These are phyloP conservation scores for Sarocladium oryzae DNA, from an alignment of 2,329 filamentous ascomycete genomes.

Conservation along the genomic window DNA sequence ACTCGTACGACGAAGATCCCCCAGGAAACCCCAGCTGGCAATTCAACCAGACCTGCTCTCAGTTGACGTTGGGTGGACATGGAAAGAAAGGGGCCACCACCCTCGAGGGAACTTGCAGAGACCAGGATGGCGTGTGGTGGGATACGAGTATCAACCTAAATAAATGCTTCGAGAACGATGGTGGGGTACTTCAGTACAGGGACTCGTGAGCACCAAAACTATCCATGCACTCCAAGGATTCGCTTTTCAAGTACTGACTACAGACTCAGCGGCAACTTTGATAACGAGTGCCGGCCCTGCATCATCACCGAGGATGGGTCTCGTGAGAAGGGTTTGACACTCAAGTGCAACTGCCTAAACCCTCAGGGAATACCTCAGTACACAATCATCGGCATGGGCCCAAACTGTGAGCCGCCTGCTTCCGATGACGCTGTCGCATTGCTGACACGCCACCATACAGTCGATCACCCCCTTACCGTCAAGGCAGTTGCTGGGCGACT, in stretches of 20 bases:
- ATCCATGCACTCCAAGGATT: neutral
- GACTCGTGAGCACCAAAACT: slow-evolving; percentile 13
- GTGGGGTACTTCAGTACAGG: slow-evolving; percentile 14
- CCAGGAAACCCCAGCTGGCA: slow-evolving; percentile 8
- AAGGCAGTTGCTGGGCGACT: slow-evolving; percentile 14
- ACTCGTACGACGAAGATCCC: neutral
- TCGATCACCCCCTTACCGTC: slow-evolving; percentile 12
- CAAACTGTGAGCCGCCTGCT: slow-evolving; percentile 13
- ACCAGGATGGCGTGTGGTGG: slow-evolving; percentile 16
- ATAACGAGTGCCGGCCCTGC: slow-evolving; percentile 17
- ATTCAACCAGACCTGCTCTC: slow-evolving; percentile 13
- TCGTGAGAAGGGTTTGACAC: slow-evolving; percentile 6
- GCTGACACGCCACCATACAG: too few relatives aligned
- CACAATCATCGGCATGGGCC: slow-evolving; percentile 14
- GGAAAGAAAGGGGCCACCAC: slow-evolving; percentile 15
- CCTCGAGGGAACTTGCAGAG: slow-evolving; percentile 17
- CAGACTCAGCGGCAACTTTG: slow-evolving; percentile 15
- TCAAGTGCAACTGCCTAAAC: slow-evolving; percentile 17
- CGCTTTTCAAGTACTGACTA: neutral
- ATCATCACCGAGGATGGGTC: slow-evolving; percentile 10
- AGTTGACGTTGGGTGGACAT: slow-evolving; percentile 17
- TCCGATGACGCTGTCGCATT: too few relatives aligned
- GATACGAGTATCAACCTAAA: slow-evolving; percentile 21
- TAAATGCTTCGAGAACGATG: slow-evolving; percentile 15
- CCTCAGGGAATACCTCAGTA: slow-evolving; percentile 7